Conservation (phyloP, 345 rosid genomes). For the Bretschneidera sinensis region DNA sequence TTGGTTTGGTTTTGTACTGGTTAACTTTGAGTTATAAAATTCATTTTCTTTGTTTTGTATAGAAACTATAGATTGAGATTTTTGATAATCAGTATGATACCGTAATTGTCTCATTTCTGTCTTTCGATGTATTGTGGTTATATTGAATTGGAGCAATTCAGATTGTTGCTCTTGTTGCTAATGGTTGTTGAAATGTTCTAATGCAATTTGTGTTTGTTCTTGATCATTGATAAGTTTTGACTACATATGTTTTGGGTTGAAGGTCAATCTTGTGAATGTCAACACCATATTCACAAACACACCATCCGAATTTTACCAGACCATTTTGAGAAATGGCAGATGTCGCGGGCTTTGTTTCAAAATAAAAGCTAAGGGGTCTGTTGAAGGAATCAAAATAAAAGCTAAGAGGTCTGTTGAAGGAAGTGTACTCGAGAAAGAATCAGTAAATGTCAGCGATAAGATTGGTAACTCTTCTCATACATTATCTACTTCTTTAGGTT, state of each 20-base stretch:
- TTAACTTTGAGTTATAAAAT: neutral
- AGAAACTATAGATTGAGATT: too few relatives aligned
- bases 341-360: conserved; percentile 23
- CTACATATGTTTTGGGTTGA: conserved; percentile 6
- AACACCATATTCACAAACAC: conserved; percentile 21
- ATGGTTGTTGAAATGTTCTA: conserved; percentile 11
- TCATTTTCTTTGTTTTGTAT: neutral
- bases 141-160: neutral
- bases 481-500: neutral
- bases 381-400: conserved; percentile 39
- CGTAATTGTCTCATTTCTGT: neutral
- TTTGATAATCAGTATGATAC: too few relatives aligned
- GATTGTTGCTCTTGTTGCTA: neutral
- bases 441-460: conserved; percentile 29
- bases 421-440: conserved; percentile 43
- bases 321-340: conserved; percentile 22
- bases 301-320: conserved; percentile 21
- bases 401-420: conserved; percentile 50
- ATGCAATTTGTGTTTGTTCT: conserved; percentile 2
- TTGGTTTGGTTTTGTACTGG: too few relatives aligned
- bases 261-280: conserved; percentile 26
- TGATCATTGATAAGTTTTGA: neutral
- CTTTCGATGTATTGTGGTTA: neutral
- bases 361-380: conserved; percentile 44
- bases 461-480: conserved; percentile 33